Conservation (phyloP, 2,329 filamentous ascomycete species). For the Beauveria asiatica region DNA sequence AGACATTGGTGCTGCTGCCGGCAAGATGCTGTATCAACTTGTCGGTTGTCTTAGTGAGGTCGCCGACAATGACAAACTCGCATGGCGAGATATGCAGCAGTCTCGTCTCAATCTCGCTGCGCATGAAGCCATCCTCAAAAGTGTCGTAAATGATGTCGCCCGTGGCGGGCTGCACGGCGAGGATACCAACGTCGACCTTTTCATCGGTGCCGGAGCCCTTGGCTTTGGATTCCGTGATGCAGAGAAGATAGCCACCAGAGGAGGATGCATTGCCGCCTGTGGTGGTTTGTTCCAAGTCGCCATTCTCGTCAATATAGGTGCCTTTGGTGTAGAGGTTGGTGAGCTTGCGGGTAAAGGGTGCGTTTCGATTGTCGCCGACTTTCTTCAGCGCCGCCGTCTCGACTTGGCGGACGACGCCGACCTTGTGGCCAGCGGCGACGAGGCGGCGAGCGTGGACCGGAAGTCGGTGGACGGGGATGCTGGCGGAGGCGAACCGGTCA, state of each 20-base stretch:
- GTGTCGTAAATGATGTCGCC: slow-evolving; percentile 93
- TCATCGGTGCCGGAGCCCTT: slow-evolving; percentile 81
- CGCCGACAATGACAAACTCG: slow-evolving; percentile 87
- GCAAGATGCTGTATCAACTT: slow-evolving; percentile 88
- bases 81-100: slow-evolving; percentile 91
- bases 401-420: slow-evolving; percentile 87
- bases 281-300: slow-evolving; percentile 55
- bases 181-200: slow-evolving; percentile 81
- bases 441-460: slow-evolving; percentile 91
- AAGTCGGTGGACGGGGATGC: slow-evolving; percentile 84
- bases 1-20: slow-evolving; percentile 81
- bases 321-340: slow-evolving; percentile 98
- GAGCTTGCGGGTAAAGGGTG: slow-evolving; percentile 84
- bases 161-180: slow-evolving; percentile 91
- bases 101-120: slow-evolving; percentile 91
- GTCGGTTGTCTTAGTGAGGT: slow-evolving; percentile 82
- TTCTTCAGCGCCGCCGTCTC: slow-evolving; percentile 96
- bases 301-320: slow-evolving; percentile 91
- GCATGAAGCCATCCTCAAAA: slow-evolving; percentile 97
- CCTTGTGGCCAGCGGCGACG: slow-evolving; percentile 87
- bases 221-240: slow-evolving; percentile 77
- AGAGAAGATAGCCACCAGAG: slow-evolving; percentile 80
- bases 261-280: slow-evolving; percentile 40
- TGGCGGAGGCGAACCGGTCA: slow-evolving; percentile 87
- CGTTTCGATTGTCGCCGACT: slow-evolving; percentile 85